Conservation (phyloP, 2,329 filamentous ascomycete genomes). For the Penicillium decumbens region DNA sequence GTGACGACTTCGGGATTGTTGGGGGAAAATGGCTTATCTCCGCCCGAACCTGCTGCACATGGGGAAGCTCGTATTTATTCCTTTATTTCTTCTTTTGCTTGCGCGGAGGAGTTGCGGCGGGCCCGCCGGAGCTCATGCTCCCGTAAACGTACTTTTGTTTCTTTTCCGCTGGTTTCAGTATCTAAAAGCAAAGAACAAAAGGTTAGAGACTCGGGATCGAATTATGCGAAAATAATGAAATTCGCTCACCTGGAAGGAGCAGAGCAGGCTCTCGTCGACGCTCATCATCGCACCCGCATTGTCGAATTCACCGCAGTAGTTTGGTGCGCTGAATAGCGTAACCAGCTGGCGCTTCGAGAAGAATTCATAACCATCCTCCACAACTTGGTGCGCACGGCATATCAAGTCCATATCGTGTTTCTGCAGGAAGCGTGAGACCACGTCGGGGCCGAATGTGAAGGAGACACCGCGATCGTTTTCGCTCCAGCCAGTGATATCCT, state of each 20-base stretch:
- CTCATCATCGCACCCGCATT: slow-evolving; percentile 99
- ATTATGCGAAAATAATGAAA: not conserved
- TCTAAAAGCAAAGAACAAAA: slow-evolving; percentile 52
- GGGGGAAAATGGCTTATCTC: slow-evolving; percentile 59
- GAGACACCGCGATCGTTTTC: slow-evolving; percentile 98
- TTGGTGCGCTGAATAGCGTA: slow-evolving; percentile 94
- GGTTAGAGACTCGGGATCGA: not conserved
- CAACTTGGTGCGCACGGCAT: slow-evolving; percentile 96
- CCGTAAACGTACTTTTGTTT: slow-evolving; percentile 99
- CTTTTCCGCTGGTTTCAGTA: slow-evolving; percentile 99
- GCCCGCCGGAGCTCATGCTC: slow-evolving; percentile 65
- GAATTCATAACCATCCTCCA: slow-evolving; percentile 99
- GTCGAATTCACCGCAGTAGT: slow-evolving; percentile 99
- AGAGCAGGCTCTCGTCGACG: slow-evolving; percentile 95
- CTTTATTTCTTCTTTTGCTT: slow-evolving; percentile 66
- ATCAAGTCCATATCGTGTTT: slow-evolving; percentile 99
- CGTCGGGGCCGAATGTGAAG: slow-evolving; percentile 96
- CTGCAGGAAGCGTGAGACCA: slow-evolving; percentile 93
- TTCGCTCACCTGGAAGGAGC: slow-evolving; percentile 83
- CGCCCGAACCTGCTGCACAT: slow-evolving; percentile 88
- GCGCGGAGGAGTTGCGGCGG: slow-evolving; percentile 65
- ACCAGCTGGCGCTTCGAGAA: slow-evolving; percentile 98
- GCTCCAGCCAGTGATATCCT: slow-evolving; percentile 98
- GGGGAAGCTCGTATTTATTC: slow-evolving; percentile 67
- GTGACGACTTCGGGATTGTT: slow-evolving; percentile 22